These are phyloP conservation scores for Typha latifolia DNA, from an alignment of 176 grass and related monocot species.

Conservation along the genomic window DNA sequence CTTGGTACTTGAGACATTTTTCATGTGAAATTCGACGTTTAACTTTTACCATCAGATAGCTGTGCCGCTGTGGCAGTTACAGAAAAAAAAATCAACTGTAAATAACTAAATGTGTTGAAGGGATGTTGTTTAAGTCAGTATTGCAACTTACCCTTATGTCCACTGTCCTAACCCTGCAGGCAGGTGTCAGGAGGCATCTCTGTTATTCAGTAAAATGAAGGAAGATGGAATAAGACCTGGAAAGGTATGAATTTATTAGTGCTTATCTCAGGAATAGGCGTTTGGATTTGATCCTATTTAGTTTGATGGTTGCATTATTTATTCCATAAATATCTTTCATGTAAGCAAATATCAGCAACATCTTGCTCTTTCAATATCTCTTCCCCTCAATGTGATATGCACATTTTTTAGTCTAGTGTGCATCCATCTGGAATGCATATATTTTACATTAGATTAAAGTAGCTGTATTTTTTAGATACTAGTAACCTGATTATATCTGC, in stretches of 20 bases:
- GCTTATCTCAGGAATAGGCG: neutral
- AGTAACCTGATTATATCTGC: too few relatives aligned
- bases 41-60: too few relatives aligned
- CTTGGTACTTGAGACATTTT: neutral
- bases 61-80: too few relatives aligned
- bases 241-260: constrained; percentile 31
- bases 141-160: neutral
- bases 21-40: too few relatives aligned
- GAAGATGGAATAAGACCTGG: constrained; percentile 72
- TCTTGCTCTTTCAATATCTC: neutral
- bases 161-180: constrained; percentile 28
- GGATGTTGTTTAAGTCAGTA: neutral
- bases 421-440: too few relatives aligned
- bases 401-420: too few relatives aligned
- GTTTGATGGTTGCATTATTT: too few relatives aligned
- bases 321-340: too few relatives aligned
- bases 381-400: too few relatives aligned
- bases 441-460: too few relatives aligned
- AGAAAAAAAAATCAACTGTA: neutral
- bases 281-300: too few relatives aligned
- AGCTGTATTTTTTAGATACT: too few relatives aligned
- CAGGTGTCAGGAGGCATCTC: constrained; percentile 50
- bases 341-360: neutral
- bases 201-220: constrained; percentile 75
- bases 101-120: neutral